phyloP scores from a whole-genome alignment of 164 flowering plant genomes.

The Tinospora cordifolia region DNA sequence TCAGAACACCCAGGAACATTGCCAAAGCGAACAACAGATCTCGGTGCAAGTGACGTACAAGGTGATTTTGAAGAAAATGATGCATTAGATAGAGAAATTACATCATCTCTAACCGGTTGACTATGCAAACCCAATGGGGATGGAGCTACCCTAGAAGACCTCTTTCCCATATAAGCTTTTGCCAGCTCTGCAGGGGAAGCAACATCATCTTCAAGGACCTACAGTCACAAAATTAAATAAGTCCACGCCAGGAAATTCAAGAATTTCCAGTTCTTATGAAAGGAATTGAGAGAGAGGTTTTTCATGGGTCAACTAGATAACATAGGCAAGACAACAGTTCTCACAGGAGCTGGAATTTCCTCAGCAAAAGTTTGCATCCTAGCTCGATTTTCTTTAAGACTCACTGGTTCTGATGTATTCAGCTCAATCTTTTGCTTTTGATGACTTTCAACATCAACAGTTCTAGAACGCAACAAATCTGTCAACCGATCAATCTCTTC shows the following conservation, averaged over 20 bases:
- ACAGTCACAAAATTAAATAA: constrained; percentile 14
- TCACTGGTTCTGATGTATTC: constrained; percentile 14
- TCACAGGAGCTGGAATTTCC: constrained; percentile 20
- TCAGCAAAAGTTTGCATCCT: constrained; percentile 14
- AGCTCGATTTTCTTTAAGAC: constrained; percentile 24
- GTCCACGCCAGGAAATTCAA: background rate
- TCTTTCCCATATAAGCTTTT: constrained; percentile 81
- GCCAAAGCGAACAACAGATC: constrained; percentile 22
- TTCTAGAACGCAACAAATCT: constrained; percentile 56
- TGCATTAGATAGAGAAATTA: constrained; percentile 21
- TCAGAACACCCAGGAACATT: constrained; percentile 24
- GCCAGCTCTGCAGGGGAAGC: constrained; percentile 85
- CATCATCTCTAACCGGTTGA: constrained; percentile 36
- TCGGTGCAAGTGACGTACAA: constrained; percentile 28
- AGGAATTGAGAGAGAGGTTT: background rate
- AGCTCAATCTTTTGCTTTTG: constrained; percentile 30
- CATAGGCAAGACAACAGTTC: constrained; percentile 1
- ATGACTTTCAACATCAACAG: constrained; percentile 27
- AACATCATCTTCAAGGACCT: constrained; percentile 56
- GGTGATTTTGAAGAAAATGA: constrained; percentile 31
- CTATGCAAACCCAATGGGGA: constrained; percentile 35
- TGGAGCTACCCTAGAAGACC: constrained; percentile 56
- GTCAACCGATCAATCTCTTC: constrained; percentile 70
- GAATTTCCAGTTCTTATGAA: background rate
- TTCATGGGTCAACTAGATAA: background rate